Evolutionary conservation across 148 eudicot genomes (phyloP), one percentile per base, ranked within the genome.

Genomic region (Dysphania ambrosioides): DNA sequence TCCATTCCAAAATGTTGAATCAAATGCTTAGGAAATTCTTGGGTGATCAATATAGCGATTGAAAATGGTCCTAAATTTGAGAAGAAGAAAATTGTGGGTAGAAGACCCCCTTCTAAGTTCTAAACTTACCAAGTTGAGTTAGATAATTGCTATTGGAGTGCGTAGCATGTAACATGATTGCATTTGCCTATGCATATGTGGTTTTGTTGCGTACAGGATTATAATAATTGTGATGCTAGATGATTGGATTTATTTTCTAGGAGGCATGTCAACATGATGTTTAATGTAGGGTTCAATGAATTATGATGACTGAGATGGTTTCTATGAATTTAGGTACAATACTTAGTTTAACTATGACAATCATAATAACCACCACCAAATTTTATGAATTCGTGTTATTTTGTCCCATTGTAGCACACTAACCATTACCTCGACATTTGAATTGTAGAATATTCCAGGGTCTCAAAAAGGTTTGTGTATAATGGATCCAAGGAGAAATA

Each of bases 231-330:
- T 27, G 2, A 26, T 10, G 12, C 1, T 1, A 4, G 15, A 26
- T 59, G 7, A 24, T 29, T 29, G 23, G 8, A 53, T 6, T 53
- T 53, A 53, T 53, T 53, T 0, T 19, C 58, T 24, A 59, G 16
- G 63, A 23, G 41, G 41, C 42, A 35, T 34, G 44, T 12, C 26
- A 24, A 32, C 35, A 34, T 63, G 40, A 32, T 64, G 41, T 32
- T 35, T 27, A 59, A 2, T 27, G 63, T 59, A 32, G 68, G 15
- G 38, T 64, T 34, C 26, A 8, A 36, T 34, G 6, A 64, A n/a
- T 64, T 64, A 15, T 35, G 68, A 27, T 34, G 68, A 64, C 35
- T 35, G 68, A 34, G 41, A 35, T 59, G 63, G 32, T 64, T 30
- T 64, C 4, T 34, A 6, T 64, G 68, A 13, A 64, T 64, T 64